Percentiles rank a stretch among this genome's conserved stretches.
Conservation (phyloP, 2,329 filamentous ascomycete genomes). For the Beauveria varroae region DNA sequence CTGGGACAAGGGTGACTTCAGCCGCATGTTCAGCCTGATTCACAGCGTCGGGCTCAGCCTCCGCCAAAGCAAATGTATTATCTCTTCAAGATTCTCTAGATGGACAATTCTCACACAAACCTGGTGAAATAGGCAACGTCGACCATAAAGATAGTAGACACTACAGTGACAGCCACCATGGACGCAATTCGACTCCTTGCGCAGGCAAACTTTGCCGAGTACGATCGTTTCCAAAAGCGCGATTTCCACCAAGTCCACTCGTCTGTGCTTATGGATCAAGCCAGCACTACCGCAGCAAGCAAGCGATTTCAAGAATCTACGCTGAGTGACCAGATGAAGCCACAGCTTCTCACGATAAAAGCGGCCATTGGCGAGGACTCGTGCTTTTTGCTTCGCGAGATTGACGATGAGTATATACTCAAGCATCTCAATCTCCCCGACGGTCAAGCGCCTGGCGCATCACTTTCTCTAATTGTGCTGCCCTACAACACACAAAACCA, state of each 20-base stretch:
- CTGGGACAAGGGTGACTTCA: no score
- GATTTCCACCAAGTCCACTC: not conserved
- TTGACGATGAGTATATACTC: not conserved
- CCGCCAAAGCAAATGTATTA: no score
- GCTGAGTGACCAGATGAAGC: not conserved
- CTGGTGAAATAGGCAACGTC: no score
- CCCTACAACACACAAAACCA: not conserved
- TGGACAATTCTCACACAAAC: no score
- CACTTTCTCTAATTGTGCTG: not conserved
- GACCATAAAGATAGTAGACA: no score
- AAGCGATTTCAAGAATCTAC: not conserved
- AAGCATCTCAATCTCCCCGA: not conserved
- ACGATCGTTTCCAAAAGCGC: not conserved
- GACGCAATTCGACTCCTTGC: not conserved
- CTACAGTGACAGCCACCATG: not conserved
- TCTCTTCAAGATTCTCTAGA: no score
- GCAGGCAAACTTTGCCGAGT: not conserved
- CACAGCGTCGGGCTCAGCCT: no score
- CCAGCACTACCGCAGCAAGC: not conserved
- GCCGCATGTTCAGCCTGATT: no score
- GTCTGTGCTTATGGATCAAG: not conserved
- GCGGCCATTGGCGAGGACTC: not conserved
- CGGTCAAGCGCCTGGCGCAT: not conserved
- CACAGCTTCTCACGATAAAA: not conserved
- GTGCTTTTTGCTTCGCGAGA: not conserved